These are phyloP conservation scores for Termitomyces sp. DNA, from an alignment of 768 basidiomycete genomes.

Conservation along the genomic window DNA sequence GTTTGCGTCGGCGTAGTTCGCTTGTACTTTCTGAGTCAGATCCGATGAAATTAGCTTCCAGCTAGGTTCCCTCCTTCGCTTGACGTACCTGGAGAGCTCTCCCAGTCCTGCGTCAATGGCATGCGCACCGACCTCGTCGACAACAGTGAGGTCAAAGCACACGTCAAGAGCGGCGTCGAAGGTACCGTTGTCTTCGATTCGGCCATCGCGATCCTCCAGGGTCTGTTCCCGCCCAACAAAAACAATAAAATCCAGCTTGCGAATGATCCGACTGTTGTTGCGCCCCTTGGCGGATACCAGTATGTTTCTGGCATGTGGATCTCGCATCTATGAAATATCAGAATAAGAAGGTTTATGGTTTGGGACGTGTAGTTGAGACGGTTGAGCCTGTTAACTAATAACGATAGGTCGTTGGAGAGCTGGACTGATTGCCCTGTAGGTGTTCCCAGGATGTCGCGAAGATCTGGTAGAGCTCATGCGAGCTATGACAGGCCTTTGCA, in stretches of 20 bases:
- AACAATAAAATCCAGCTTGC: slow-evolving; percentile 73
- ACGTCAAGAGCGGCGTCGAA: slow-evolving; percentile 81
- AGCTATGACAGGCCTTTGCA: slow-evolving; percentile 48
- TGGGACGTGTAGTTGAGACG: slow-evolving; percentile 56
- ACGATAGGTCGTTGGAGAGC: slow-evolving; percentile 79
- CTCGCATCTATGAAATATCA: not conserved
- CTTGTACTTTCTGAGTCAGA: not conserved
- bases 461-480: not conserved
- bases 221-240: slow-evolving; percentile 77
- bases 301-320: slow-evolving; percentile 62
- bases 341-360: slow-evolving; percentile 1
- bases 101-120: slow-evolving; percentile 62
- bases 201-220: slow-evolving; percentile 79
- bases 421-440: slow-evolving; percentile 59
- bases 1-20: slow-evolving; percentile 5
- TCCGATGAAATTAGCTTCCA: slow-evolving; percentile 25
- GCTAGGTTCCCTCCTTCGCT: slow-evolving; percentile 59
- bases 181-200: slow-evolving; percentile 84
- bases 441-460: not conserved
- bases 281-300: slow-evolving; percentile 81
- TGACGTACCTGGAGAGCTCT: slow-evolving; percentile 61
- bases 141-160: slow-evolving; percentile 68
- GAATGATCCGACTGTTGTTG: slow-evolving; percentile 64
- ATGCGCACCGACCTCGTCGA: slow-evolving; percentile 66
- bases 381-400: slow-evolving; percentile 79